These are phyloP conservation scores for Psilocybe sp. DNA, from an alignment of 768 basidiomycete genomes.

Conservation along the genomic window DNA sequence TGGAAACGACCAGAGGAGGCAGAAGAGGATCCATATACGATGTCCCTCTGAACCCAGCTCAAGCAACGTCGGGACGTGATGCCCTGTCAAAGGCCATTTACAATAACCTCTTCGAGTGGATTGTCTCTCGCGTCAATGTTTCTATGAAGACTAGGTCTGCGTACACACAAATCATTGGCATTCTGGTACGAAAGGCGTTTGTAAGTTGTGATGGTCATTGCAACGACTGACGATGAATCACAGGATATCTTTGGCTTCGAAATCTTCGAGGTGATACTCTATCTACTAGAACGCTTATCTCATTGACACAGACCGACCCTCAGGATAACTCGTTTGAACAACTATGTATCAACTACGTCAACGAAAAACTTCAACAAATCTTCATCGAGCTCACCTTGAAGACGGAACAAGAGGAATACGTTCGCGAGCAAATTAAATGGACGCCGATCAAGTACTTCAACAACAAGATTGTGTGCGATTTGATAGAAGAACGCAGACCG, in stretches of 20 bases:
- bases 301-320: constrained; percentile 1
- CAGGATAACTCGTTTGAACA: constrained; percentile 96
- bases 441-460: constrained; percentile 99
- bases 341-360: constrained; percentile 99
- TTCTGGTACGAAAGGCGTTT: constrained; percentile 54
- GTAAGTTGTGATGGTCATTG: background rate
- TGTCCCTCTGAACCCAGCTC: constrained; percentile 90
- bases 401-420: constrained; percentile 99
- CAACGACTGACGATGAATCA: background rate
- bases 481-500: constrained; percentile 94
- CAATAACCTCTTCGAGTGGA: constrained; percentile 99
- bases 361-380: constrained; percentile 99
- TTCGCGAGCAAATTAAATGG: constrained; percentile 98
- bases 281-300: background rate
- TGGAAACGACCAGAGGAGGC: constrained; percentile 94
- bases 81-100: constrained; percentile 95
- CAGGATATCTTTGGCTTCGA: constrained; percentile 99
- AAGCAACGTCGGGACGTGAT: constrained; percentile 85
- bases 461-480: constrained; percentile 96
- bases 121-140: constrained; percentile 91
- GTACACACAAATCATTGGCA: constrained; percentile 84
- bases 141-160: constrained; percentile 89
- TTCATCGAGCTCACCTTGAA: constrained; percentile 99
- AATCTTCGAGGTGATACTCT: constrained; percentile 79
- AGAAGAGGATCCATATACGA: constrained; percentile 95